phyloP scores from a whole-genome alignment of 1,284 basidiomycete genomes.

The Ustilago cynodontis region DNA sequence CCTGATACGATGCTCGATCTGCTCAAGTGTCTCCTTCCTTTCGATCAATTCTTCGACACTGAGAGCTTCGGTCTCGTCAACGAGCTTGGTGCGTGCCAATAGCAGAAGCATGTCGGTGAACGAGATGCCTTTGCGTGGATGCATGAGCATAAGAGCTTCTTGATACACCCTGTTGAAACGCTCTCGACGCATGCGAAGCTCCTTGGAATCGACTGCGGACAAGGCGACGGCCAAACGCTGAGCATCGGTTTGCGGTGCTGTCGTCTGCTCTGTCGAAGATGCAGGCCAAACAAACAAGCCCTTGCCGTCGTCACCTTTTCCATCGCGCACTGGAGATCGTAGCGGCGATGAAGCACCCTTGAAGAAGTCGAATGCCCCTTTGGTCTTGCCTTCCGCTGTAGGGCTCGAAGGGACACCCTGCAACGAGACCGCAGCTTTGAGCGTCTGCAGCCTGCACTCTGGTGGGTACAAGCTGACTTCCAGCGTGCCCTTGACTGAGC shows the following conservation, averaged over 20 bases:
- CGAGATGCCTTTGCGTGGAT: conserved; percentile 78
- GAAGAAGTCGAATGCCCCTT: conserved; percentile 38
- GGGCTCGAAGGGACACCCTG: conserved; percentile 15
- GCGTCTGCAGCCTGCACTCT: conserved; percentile 36
- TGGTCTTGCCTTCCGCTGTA: conserved; percentile 16
- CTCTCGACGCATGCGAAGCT: conserved; percentile 56
- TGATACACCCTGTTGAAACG: conserved; percentile 68
- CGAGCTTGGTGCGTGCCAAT: conserved; percentile 90
- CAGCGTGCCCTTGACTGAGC: conserved; percentile 56
- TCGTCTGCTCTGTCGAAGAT: conserved; percentile 13
- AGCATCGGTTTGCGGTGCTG: conserved; percentile 25
- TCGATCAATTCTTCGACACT: conserved; percentile 66
- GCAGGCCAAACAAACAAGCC: conserved; percentile 33
- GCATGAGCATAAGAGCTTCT: conserved; percentile 73
- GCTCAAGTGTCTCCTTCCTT: conserved; percentile 54
- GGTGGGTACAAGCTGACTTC: conserved; percentile 62
- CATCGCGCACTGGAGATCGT: conserved; percentile 35
- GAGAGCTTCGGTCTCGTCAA: conserved; percentile 77
- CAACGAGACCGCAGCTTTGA: conserved; percentile 27
- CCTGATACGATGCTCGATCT: conserved; percentile 60
- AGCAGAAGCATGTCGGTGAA: conserved; percentile 91
- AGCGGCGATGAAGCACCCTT: conserved; percentile 34
- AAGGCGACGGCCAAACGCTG: conserved; percentile 41
- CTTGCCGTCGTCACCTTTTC: conserved; percentile 20
- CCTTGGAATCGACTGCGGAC: conserved; percentile 33